Evolutionary conservation across 371 early-diverging fungal genomes (phyloP), one percentile per base, ranked within the genome.

Genomic region (Lichtheimia ramosa): DNA sequence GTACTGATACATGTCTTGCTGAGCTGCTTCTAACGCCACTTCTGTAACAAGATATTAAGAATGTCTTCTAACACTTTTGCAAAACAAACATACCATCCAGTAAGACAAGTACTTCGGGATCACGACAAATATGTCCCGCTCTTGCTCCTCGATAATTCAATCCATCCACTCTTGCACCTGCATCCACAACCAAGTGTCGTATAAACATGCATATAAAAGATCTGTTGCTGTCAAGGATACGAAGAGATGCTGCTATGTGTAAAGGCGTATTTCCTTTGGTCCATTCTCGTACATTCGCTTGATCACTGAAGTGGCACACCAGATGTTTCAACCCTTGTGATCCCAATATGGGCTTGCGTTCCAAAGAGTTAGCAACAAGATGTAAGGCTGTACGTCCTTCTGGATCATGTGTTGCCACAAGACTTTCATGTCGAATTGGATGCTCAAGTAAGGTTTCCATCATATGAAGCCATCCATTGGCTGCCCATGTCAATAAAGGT

Each of bases 401-500:
- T 5, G 51, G 16, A 34, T 34, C 34, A 34, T 34, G 34, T 34
- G 34, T 34, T 34, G 34, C 34, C 34, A 34, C 34, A 34, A 34
- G 34, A 34, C 34, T 5, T 8, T 34, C 34, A 34, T 4, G 34
- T 34, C 34, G 34, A 8, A 34, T 34, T 10, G 34, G 34, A 34
- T 34, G 34, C 1, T 2, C 51, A 15, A 77, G 28, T 3, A 80
- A 46, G 4, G 66, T n/a, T 10, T 70, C 61, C 1, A 85, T 68
- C 14, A 74, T 58, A 13, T 73, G 63, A 2, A 71, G 46, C 15
- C 75, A 56, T 3, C 81, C 79, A 27, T 75, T 61, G 3, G 67
- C 34, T 6, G 77, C 69, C 83, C 85, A 85, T 2, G 65, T 59
- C 64, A 80, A 54, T 7, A 77, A 41, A 1, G 85, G 81, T 1